Evolutionary conservation across 805 yeast genomes (phyloP), one percentile per base, ranked within the genome.

Genomic region (Lipomyces mesembrius): DNA sequence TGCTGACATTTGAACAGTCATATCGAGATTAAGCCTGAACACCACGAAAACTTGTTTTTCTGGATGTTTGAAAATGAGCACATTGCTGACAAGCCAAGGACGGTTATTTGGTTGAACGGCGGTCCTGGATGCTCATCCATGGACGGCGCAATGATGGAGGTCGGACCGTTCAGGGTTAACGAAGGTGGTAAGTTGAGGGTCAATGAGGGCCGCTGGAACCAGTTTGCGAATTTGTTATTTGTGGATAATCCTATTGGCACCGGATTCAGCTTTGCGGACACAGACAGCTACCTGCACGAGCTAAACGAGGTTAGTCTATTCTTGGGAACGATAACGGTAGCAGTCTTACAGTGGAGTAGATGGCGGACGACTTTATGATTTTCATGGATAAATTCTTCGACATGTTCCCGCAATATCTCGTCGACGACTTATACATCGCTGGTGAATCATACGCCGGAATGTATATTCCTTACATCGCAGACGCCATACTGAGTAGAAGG

Each of bases 381-480:
- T 95, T 95, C 74, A 75, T 95, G 73, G 82, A 84, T 32, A 83
- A 84, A 70, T 95, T 87, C 78, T 88, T 84, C 71, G 80, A 82
- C 63, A 75, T 87, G 2, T 94, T 94, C 77, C 97, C 97, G 0
- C 87, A 89, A 59, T 91, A 90, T 71, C 69, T 76, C 2, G 72
- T 73, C 5, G 87, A 88, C 67, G 89, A 91, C 35, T 79, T 95
- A 1, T 86, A 87, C 70, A 77, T 95, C 43, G 96, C 97, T 0
- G 99, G 99, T 37, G 99, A 95, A 80, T 90, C 97, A 71, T 95
- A 89, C 79, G 98, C 98, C 0, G 99, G 99, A 25, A 98, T 95
- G 76, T 95, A 92, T 76, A 90, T 95, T 62, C 98, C 99, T 0
- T 91, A 89, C 77, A 85, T 93, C 67, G 96, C 94, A 0, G 80